Base-by-base conservation (phyloP, 1,284 basidiomycete genomes). In the Fomitopsis betulina region DNA sequence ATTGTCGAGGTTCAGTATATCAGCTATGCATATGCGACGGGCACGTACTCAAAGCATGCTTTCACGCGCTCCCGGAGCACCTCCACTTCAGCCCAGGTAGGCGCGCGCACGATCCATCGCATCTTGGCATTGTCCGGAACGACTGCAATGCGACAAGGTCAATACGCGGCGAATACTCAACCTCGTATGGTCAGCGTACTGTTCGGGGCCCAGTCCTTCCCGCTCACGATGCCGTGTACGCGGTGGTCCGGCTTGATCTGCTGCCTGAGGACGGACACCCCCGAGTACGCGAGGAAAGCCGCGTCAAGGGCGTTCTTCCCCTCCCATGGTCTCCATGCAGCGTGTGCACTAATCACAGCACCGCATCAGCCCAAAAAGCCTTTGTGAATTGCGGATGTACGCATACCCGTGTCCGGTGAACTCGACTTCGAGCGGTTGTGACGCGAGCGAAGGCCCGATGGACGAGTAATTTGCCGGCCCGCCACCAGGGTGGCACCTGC, bases 271-370 rank as follows among this genome's bases (percentile, higher is more conserved):
- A 84, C 84, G 9, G 89, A 86, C 49, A 95, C 79, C 58, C 81
- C 80, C 8, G 82, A 82, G 72, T 95, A 95, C 2, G 91, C 88
- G 17, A 91, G 73, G 65, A 93, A 87, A 2, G 89, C 92, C 0
- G 91, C 93, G 70, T 94, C 93, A 43, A 92, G 81, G 5, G 93
- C 92, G 68, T 94, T 94, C 59, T 82, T 80, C 25, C 87, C 93
- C 72, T 93, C 89, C 91, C 91, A 93, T 17, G 89, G 91, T 3
- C 87, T 80, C 37, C 79, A 81, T 30, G 83, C 86, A 13, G 90
- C 91, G 68, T 93, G 90, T 21, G 89, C 85, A 47, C 89, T 89
- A 56, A 27, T 17, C 57, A 35, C 9, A 40, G 38, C 9, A 51
- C 42, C 23, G 25, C 49, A 15, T 35, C n/a, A 30, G 42, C 30